Evolutionary conservation across 495 filamentous ascomycete species (phyloP), one percentile per base, ranked within the genome.

Genomic region (Daldinia concentrica): DNA sequence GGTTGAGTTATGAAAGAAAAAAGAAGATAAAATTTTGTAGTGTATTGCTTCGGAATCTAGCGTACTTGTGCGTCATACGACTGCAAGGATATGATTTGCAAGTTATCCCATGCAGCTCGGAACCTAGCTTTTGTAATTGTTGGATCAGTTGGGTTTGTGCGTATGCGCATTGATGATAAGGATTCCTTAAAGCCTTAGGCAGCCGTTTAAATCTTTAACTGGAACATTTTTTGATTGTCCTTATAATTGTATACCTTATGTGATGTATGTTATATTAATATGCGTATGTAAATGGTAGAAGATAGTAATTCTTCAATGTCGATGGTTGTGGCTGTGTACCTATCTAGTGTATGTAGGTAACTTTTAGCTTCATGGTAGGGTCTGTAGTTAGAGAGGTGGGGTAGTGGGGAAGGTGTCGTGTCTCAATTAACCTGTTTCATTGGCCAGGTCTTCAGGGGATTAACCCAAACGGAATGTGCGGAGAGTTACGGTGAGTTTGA

Each of bases 61-160:
- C 27, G 8, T 59, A 6, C 59, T 48, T n/a, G 48, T 48, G 19
- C 17, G 56, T 66, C 64, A 51, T 66, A 60, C 64, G 64, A 66
- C 50, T 45, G 15, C 52, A 58, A 51, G 52, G 54, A 27, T 57
- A 3, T 15, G 37, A 36, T 12, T 5, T 39, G 43, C n/a, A 14
- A 43, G 27, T 54, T 32, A 27, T 66, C 27, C 62, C 52, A 65
- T 30, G 50, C 50, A 32, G 15, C 24, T 26, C 24, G 27, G 51
- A 43, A 48, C 27, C 24, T 57, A 26, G 39, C 2, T 17, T 56
- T 34, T 8, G 5, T 4, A 48, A 36, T 4, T 39, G 32, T 26
- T 32, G 26, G 29, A 51, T 62, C 43, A 6, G 30, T 9, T 36
- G 22, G 8, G 17, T 39, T 36, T 36, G 37, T 65, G 51, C 30